Evolutionary conservation across 352 stramenopile species (phyloP), one percentile per base, ranked within the genome.

Genomic region (Pythium scleroteichum): DNA sequence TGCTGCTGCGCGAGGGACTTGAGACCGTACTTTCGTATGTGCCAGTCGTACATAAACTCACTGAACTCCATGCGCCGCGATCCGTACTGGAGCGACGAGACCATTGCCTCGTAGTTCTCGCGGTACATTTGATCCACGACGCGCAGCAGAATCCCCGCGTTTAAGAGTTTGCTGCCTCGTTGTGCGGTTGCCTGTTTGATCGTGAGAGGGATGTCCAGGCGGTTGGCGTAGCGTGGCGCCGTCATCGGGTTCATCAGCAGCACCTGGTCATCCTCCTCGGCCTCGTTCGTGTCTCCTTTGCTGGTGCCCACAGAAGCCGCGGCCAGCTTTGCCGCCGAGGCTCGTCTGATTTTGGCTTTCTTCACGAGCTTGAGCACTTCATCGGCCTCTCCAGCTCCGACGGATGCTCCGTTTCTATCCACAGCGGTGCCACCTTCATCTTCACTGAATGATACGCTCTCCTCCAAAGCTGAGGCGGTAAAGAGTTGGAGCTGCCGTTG

Each of bases 1-100:
- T 91, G 83, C 54, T 87, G 81, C 65, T 90, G 78, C 3, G 81
- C 83, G 22, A 93, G 76, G 5, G 81, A 59, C 61, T 89, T 90
- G 26, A 91, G 78, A 8, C 81, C 81, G 51, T 87, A 87, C 72
- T 92, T 92, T 48, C 83, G 81, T 33, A 90, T 86, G 42, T 92
- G 82, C 83, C 83, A 90, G 61, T 92, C 83, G 62, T 91, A 91
- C 48, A 93, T 76, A 53, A 91, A 93, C 62, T 93, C 81, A 53
- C 81, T 89, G 57, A 90, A 92, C 40, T 85, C 78, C 72, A 89
- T 93, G 24, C 81, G 79, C 3, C 80, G 74, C 59, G 65, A 80
- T 29, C 80, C 82, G 55, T 93, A 90, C 61, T 93, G 51, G 13
- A 87, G 68, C 42, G 74, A 79, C 26, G 76, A 60, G 10, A 85